Conservation (phyloP, 257 asterid species). For the Gentiana macrophylla region DNA sequence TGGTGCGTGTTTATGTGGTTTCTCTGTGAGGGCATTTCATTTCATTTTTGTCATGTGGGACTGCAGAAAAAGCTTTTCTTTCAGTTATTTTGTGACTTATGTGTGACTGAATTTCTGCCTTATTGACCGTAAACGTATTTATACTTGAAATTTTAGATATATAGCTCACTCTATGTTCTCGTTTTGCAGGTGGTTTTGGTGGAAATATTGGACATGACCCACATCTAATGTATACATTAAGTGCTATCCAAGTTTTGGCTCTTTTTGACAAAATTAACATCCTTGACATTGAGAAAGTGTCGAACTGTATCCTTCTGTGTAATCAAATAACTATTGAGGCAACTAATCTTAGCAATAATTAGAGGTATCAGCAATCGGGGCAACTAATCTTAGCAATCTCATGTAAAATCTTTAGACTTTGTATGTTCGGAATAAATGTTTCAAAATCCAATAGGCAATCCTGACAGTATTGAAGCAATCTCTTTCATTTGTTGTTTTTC, state of each 20-base stretch:
- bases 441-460: no score
- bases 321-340: not conserved
- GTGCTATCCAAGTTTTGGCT: conserved; percentile 92
- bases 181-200: conserved; percentile 74
- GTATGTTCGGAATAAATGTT: no score
- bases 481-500: no score
- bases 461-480: no score
- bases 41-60: not conserved
- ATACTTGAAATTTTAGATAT: not conserved
- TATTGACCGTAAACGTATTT: no score
- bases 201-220: conserved; percentile 96
- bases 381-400: no score
- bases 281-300: conserved; percentile 70
- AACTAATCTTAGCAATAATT: no score
- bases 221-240: conserved; percentile 70
- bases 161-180: not conserved
- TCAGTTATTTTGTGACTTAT: not conserved
- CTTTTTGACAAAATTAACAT: conserved; percentile 62
- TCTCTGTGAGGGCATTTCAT: not conserved
- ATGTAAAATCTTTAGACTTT: not conserved
- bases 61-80: not conserved
- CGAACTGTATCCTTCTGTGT: conserved; percentile 58
- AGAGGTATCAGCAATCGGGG: no score
- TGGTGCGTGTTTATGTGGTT: conserved; percentile 40
- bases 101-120: not conserved